These are phyloP conservation scores for Diaporthe destruens DNA, from an alignment of 2,329 filamentous ascomycete genomes.

Conservation along the genomic window DNA sequence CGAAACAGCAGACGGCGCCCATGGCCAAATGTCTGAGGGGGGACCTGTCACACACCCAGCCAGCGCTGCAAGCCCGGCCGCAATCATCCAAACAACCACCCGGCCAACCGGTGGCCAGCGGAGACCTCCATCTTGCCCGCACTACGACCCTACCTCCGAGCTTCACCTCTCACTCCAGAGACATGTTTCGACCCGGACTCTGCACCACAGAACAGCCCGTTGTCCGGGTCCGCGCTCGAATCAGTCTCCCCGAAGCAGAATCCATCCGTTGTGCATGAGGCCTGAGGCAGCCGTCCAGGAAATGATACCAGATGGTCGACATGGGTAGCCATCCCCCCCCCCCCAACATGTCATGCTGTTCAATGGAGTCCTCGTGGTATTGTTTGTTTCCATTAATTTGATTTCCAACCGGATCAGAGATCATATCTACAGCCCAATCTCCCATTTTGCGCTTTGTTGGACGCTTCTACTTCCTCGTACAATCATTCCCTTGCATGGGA, in stretches of 20 bases:
- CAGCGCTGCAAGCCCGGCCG: background rate
- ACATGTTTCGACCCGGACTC: slow-evolving; percentile 15
- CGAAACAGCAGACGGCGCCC: background rate
- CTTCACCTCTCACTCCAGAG: slow-evolving; percentile 3
- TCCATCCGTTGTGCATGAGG: background rate
- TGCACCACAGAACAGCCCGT: background rate
- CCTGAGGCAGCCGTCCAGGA: background rate
- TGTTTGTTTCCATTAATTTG: slow-evolving; percentile 21
- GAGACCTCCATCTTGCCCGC: slow-evolving; percentile 11
- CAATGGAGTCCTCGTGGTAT: background rate
- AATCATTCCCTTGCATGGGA: background rate
- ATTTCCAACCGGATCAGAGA: background rate
- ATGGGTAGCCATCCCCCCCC: no score
- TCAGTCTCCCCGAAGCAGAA: background rate
- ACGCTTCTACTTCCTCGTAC: background rate
- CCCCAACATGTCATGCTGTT: no score
- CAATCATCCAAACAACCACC: slow-evolving; percentile 5
- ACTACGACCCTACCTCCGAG: background rate
- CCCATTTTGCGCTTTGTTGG: background rate
- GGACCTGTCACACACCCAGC: background rate
- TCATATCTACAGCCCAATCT: slow-evolving; percentile 30
- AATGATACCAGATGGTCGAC: background rate
- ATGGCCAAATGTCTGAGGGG: background rate
- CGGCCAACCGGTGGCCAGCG: slow-evolving; percentile 17
- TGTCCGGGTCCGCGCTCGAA: background rate